phyloP scores from a whole-genome alignment of 352 stramenopile genomes.

The Phytopythium montanum region DNA sequence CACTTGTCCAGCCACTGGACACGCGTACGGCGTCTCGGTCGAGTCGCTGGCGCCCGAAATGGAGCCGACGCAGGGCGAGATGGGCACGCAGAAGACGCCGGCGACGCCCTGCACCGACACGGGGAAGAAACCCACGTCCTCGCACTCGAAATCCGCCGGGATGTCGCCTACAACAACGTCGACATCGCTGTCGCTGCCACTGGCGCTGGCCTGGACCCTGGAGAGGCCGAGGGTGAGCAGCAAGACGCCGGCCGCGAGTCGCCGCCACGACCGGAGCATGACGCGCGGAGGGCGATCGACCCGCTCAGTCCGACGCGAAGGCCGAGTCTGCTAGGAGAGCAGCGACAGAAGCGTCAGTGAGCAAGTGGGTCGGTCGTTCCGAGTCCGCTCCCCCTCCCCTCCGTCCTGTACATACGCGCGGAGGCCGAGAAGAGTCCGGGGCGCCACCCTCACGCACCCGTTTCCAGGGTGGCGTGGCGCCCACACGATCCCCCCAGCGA shows the following conservation, averaged over 20 bases:
- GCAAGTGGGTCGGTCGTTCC: too few relatives aligned
- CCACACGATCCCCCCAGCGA: neutral
- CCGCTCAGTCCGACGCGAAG: neutral
- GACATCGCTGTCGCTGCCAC: neutral
- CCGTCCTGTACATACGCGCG: too few relatives aligned
- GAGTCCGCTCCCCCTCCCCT: neutral
- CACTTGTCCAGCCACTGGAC: slow-evolving; percentile 22
- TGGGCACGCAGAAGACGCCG: slow-evolving; percentile 36
- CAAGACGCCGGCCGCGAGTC: neutral
- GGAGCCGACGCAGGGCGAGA: slow-evolving; percentile 27
- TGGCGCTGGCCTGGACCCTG: neutral
- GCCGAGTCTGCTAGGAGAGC: neutral
- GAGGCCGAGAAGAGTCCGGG: neutral
- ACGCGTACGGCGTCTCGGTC: slow-evolving; percentile 19
- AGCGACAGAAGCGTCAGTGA: neutral
- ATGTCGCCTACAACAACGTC: neutral
- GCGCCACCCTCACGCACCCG: neutral
- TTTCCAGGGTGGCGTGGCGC: neutral
- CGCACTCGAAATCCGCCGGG: neutral
- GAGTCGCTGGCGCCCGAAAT: neutral
- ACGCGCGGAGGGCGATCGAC: neutral
- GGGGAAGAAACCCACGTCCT: slow-evolving; percentile 6
- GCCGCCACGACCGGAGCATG: neutral
- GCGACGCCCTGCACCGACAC: slow-evolving; percentile 29
- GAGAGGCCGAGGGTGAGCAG: neutral